These are phyloP conservation scores for Terana coerulea DNA, from an alignment of 768 basidiomycete species.

Conservation along the genomic window DNA sequence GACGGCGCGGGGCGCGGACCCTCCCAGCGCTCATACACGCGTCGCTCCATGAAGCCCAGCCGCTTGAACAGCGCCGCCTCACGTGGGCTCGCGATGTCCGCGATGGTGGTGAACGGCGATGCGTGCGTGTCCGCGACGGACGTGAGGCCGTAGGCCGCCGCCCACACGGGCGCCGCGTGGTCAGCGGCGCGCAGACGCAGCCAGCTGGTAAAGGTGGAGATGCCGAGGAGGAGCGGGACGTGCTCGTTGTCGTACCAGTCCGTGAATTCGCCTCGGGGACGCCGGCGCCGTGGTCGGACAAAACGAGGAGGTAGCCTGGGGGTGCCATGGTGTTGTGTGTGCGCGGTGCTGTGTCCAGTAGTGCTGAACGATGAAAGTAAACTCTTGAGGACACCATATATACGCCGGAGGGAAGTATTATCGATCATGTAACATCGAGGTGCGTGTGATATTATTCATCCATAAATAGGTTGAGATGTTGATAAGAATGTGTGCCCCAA, in stretches of 20 bases:
- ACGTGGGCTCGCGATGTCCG: conserved; percentile 33
- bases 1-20: conserved; percentile 16
- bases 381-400: too few species aligned
- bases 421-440: too few species aligned
- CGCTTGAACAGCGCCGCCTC: conserved; percentile 29
- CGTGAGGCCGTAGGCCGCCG: conserved; percentile 36
- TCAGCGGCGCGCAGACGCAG: conserved; percentile 34
- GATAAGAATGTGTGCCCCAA: too few species aligned
- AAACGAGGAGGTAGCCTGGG: conserved; percentile 22
- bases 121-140: conserved; percentile 29
- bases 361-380: too few species aligned
- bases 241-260: conserved; percentile 59
- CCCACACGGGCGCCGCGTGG: conserved; percentile 28
- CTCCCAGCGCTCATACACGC: conserved; percentile 29
- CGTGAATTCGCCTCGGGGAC: conserved; percentile 40
- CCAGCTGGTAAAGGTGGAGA: conserved; percentile 33
- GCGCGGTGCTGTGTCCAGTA: too few species aligned
- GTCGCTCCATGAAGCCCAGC: conserved; percentile 31
- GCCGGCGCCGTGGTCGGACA: conserved; percentile 23
- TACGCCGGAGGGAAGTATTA: too few species aligned
- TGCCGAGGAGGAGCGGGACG: conserved; percentile 37
- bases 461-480: too few species aligned
- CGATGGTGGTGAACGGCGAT: conserved; percentile 32
- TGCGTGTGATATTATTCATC: too few species aligned
- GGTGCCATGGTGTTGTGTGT: conserved; percentile 19